Conservation (phyloP, 2,329 filamentous ascomycete genomes). For the Beauveria medogensis region DNA sequence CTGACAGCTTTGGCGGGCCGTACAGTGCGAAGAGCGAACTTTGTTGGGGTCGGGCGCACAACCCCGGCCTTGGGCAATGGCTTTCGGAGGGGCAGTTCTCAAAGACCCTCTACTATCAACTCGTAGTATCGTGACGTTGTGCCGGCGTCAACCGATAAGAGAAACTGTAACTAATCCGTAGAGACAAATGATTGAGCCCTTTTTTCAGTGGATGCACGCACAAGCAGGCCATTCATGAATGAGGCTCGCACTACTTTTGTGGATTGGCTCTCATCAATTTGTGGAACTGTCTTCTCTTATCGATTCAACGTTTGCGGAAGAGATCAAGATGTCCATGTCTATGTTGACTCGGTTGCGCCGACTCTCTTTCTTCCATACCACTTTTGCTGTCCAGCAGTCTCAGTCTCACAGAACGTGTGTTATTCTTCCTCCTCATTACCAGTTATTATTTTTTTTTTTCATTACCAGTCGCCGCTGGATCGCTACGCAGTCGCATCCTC, state of each 20-base stretch:
- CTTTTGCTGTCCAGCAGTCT: neutral
- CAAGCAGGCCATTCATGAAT: slow-evolving; percentile 1
- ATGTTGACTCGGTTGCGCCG: neutral
- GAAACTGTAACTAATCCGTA: neutral
- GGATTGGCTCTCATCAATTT: slow-evolving; percentile 7
- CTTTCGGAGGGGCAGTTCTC: neutral
- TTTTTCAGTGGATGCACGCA: neutral
- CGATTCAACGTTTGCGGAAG: neutral
- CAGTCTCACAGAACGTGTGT: neutral
- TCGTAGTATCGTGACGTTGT: neutral
- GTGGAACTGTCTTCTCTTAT: slow-evolving; percentile 4
- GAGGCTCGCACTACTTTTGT: neutral
- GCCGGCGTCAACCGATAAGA: neutral
- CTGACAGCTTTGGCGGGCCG: neutral
- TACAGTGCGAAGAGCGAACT: slow-evolving; percentile 3
- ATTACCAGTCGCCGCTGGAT: no score
- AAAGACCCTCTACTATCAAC: neutral
- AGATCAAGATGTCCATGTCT: neutral
- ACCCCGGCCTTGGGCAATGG: neutral
- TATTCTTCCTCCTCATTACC: no score
- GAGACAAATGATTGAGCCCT: neutral
- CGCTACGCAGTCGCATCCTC: neutral
- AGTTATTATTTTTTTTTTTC: neutral
- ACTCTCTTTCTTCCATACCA: neutral
- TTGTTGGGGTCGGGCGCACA: neutral